Conservation (phyloP, 176 grass and related monocot genomes). For the Carex scoparia region DNA sequence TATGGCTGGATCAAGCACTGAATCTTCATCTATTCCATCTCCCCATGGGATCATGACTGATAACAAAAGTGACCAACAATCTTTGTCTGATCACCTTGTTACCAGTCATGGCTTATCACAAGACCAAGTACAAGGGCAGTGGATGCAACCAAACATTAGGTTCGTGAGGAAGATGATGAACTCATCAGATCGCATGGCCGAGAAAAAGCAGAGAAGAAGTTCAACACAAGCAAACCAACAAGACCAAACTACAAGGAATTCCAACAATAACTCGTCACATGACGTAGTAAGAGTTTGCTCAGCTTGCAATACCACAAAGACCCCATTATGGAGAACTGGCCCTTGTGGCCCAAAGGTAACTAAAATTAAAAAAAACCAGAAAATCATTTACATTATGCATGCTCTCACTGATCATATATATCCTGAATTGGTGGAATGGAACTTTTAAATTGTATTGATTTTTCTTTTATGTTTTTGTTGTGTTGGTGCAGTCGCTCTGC, state of each 20-base stretch:
- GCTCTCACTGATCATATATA: neutral
- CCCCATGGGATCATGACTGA: constrained; percentile 45
- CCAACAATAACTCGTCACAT: constrained; percentile 26
- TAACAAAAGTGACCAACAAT: constrained; percentile 47
- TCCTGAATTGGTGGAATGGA: neutral
- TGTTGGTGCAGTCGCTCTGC: constrained; percentile 90
- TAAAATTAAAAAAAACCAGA: neutral
- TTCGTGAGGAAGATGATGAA: constrained; percentile 71
- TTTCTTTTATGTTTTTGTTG: constrained; percentile 8
- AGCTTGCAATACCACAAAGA: constrained; percentile 95
- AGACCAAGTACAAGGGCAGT: constrained; percentile 20
- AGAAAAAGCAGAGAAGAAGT: constrained; percentile 55
- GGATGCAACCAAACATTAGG: constrained; percentile 66
- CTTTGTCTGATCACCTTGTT: constrained; percentile 44
- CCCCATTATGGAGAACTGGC: constrained; percentile 94
- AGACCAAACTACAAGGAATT: constrained; percentile 27
- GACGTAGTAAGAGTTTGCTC: constrained; percentile 89
- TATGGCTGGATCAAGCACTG: constrained; percentile 32
- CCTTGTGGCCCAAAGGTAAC: constrained; percentile 91
- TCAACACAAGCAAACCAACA: constrained; percentile 19
- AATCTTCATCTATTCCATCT: constrained; percentile 31
- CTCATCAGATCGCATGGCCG: neutral
- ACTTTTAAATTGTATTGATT: neutral
- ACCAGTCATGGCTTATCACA: constrained; percentile 11
- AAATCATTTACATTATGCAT: neutral